phyloP scores from a whole-genome alignment of 768 basidiomycete species.

The Wakefieldia striispora region DNA sequence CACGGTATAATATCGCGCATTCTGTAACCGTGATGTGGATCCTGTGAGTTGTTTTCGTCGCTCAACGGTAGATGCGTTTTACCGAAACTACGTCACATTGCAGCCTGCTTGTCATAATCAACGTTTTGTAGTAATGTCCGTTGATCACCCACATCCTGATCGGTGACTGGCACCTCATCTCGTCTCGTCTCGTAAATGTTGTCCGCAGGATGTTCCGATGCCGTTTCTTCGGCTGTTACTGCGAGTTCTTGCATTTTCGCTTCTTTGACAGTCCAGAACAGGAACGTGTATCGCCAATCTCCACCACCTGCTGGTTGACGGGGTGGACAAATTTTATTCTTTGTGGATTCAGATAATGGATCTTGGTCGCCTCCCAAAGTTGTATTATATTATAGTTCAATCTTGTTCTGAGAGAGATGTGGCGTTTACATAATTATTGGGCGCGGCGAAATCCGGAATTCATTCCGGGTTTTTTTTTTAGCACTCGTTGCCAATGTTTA shows the following conservation, averaged over 20 bases:
- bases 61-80: constrained; percentile 6
- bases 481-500: too few relatives aligned
- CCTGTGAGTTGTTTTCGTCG: constrained; percentile 19
- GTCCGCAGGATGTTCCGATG: neutral
- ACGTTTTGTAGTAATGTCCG: constrained; percentile 27
- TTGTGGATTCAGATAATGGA: constrained; percentile 2
- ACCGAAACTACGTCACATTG: constrained; percentile 16
- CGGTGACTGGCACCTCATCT: constrained; percentile 2
- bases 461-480: too few relatives aligned
- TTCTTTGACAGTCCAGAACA: constrained; percentile 2
- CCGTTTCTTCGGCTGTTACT: neutral
- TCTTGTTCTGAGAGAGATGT: constrained; percentile 18
- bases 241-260: neutral
- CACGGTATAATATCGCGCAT: constrained; percentile 1
- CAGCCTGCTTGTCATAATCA: constrained; percentile 14
- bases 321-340: neutral
- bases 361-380: neutral
- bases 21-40: constrained; percentile 14
- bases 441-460: neutral
- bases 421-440: constrained; percentile 24
- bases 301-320: neutral
- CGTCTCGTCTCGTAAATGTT: constrained; percentile 18
- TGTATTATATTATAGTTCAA: constrained; percentile 7
- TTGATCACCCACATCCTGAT: constrained; percentile 16
- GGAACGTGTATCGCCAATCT: constrained; percentile 1